Evolutionary conservation across 805 yeast genomes (phyloP), one percentile per base, ranked within the genome.

Genomic region (Monosporozyma unispora): DNA sequence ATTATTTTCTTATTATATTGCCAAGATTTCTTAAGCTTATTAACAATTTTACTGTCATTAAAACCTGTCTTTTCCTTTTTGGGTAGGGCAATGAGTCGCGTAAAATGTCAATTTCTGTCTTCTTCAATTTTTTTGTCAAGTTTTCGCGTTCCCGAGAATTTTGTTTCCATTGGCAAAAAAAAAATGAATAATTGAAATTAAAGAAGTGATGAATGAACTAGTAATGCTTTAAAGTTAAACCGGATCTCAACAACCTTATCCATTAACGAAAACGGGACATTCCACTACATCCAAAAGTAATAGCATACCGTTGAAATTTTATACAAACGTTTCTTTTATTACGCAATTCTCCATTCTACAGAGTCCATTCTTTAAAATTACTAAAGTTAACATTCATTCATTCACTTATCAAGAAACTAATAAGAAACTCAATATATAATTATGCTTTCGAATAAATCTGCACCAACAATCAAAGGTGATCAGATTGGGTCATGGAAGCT

Each of bases 401-500:
- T 9, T 28, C 33, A n/a, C n/a, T n/a, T n/a, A n/a, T n/a, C n/a
- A n/a, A n/a, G n/a, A n/a, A n/a, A n/a, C n/a, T n/a, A 27, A 27
- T 27, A 8, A 27, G 8, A 29, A 31, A 6, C 6, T 14, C 6
- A 7, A 12, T n/a, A 4, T 42, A 37, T 10, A 22, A 28, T 4
- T 35, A 51, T 48, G 51, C 39, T 49, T 29, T 44, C 50, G 6
- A 51, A 47, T 16, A 54, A 54, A 11, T 44, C 47, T 21, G 47
- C 48, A 29, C 59, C 62, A 16, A 55, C 63, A 40, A 51, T 64
- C 18, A 62, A 80, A 57, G 82, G 65, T 48, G 63, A 66, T 53
- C 61, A 56, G 44, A 61, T 93, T 43, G 99, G 99, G 2, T 97
- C 99, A 1, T 93, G 99, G 99, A 86, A 88, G 63, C 72, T 93